Base-by-base conservation (phyloP, 306 rosid genomes). In the Acacia confusa region DNA sequence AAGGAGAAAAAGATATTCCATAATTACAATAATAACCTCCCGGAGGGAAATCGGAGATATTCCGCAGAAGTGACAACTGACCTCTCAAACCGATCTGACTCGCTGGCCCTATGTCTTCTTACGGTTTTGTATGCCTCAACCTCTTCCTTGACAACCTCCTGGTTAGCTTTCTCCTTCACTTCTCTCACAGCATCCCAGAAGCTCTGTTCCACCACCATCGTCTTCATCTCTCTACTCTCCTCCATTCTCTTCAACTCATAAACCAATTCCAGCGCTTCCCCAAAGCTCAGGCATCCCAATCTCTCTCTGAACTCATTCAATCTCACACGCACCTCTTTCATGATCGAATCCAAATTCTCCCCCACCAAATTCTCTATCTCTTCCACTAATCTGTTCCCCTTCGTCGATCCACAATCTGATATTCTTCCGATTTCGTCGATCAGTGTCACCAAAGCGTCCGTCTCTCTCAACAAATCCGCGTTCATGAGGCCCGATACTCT, bases 241-340 rank as follows among this genome's bases (percentile, higher is more conserved):
- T 89, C 97, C 55, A 89, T 58, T 17, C 97, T 84, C 87, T 87
- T 93, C 89, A 91, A 77, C 32, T 79, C 84, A 64, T 89, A 87
- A 3, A 82, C 87, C 85, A 91, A 65, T 80, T 95, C 97, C 40
- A 95, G 85, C 44, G 90, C 89, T 74, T 92, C 97, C 22, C 90
- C 89, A 43, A 91, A 95, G 40, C 83, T 87, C 34, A 92, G 80
- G 14, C 84, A 84, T 25, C 82, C 84, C 81, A 89, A 71, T 52
- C 99, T 83, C 82, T 88, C 88, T 9, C 76, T 78, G 30, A 91
- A 88, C 85, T 95, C 99, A 3, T 32, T 52, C 53, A 91, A 79
- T 60, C 90, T 74, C 77, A 79, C 75, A 10, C 75, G 43, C 27
- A 87, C 77, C 65, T 89, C 93, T 4, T 28, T 40, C 20, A 79